Conservation (phyloP, 257 asterid species). For the Penstemon eatonii region DNA sequence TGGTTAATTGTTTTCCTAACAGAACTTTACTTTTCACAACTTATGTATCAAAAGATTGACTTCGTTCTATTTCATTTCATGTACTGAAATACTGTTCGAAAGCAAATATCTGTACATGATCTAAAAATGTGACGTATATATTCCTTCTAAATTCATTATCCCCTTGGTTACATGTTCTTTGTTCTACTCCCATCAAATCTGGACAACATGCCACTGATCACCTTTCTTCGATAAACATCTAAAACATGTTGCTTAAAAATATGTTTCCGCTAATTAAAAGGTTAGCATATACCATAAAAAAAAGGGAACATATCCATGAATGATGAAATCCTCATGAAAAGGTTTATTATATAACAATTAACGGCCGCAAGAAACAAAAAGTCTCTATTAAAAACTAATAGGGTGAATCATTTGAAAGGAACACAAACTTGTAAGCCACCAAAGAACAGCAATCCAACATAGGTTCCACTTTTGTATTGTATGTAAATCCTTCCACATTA, state of each 20-base stretch:
- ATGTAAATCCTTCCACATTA: background rate
- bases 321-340: background rate
- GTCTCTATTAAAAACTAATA: background rate
- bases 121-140: too few relatives aligned
- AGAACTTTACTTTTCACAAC: background rate
- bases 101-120: too few relatives aligned
- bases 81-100: too few relatives aligned
- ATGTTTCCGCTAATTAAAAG: background rate
- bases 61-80: background rate
- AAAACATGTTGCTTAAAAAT: background rate
- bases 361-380: background rate
- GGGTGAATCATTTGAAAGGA: constrained; percentile 7
- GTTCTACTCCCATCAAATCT: background rate
- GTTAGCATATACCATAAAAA: too few relatives aligned
- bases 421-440: background rate
- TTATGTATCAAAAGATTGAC: background rate
- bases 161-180: too few relatives aligned
- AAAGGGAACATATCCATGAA: background rate
- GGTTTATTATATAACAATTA: background rate
- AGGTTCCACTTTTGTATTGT: background rate
- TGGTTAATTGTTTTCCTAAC: constrained; percentile 7
- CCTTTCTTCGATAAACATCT: background rate
- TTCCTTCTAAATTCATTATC: too few relatives aligned
- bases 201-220: background rate
- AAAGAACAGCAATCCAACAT: background rate